Base-by-base conservation (phyloP, 495 filamentous ascomycete genomes). In the Chaetomium tenue region DNA sequence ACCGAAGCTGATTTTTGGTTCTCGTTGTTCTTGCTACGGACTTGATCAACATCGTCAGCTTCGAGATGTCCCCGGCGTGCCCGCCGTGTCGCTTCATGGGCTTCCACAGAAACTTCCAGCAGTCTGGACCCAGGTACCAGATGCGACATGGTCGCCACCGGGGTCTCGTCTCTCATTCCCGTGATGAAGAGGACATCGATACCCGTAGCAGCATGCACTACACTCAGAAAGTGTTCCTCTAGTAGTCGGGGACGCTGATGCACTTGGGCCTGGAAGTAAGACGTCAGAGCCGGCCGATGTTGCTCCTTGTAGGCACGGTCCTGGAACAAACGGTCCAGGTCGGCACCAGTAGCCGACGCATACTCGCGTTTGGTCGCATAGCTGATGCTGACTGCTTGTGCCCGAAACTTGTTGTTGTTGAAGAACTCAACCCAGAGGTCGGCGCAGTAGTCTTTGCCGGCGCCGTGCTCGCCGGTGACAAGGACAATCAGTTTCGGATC, bases 91-190 rank as follows among this genome's bases (percentile, higher is more conserved):
- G 78, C 55, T 67, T 80, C 55, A 65, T 76, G 82, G 59, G 78
- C 79, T 70, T 74, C 22, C 60, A 88, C 77, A 57, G 70, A 76
- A 67, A 88, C 75, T 48, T 88, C 84, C 64, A 88, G 47, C 30
- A 88, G 63, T 63, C 75, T 82, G 65, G 76, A 85, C 20, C 79
- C 72, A 64, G 86, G 83, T 50, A 87, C 82, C 61, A 87, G 72
- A 78, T 82, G 80, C 33, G 83, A 83, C 1, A 84, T 80, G 54
- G 65, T 57, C 64, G 82, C 76, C 40, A 89, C 81, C 5, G 85
- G 86, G 6, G 83, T 81, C 68, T 84, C 76, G 63, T 88, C 86
- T 78, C 84, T 86, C 83, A 89, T 85, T 6, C 87, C 87, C 0
- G 86, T 88, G 70, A 89, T 84, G 39, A 89, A 61, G 54, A 88